A percentile compares a stretch with the other conserved stretches of the same genome.
Evolutionary conservation across 306 rosid species (phyloP).

Genomic region (Bauhinia variegata): DNA sequence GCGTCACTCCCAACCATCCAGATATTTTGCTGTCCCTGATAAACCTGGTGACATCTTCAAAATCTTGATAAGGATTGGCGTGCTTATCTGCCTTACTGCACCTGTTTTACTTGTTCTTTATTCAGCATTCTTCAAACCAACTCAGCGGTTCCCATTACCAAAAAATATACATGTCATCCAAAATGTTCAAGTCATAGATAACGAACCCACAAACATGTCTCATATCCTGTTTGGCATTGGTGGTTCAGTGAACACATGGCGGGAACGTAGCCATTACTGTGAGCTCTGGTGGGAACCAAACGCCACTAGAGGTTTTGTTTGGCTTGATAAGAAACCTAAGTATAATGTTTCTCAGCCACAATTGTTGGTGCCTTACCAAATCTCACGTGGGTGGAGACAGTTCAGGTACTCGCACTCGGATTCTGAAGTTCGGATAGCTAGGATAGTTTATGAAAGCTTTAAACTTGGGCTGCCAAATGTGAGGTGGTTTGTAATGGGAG

Average conservation of each 20-base stretch:
- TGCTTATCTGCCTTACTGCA: slow-evolving; percentile 59
- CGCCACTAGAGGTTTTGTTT: slow-evolving; percentile 68
- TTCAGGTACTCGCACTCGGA: slow-evolving; percentile 56
- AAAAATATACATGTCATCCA: slow-evolving; percentile 11
- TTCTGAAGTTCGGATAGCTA: slow-evolving; percentile 80
- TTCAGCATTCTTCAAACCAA: slow-evolving; percentile 53
- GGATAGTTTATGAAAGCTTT: slow-evolving; percentile 76
- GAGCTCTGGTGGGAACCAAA: slow-evolving; percentile 74
- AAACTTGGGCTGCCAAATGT: slow-evolving; percentile 66
- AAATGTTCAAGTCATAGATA: slow-evolving; percentile 17
- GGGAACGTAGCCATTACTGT: slow-evolving; percentile 53
- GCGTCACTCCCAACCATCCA: slow-evolving; percentile 47
- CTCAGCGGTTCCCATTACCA: slow-evolving; percentile 55
- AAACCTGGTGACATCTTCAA: slow-evolving; percentile 40
- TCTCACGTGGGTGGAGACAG: slow-evolving; percentile 61
- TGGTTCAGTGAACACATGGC: slow-evolving; percentile 71
- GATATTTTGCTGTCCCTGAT: slow-evolving; percentile 52
- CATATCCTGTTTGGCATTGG: slow-evolving; percentile 86
- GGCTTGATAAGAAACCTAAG: slow-evolving; percentile 66
- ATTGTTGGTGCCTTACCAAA: slow-evolving; percentile 49
- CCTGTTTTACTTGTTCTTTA: slow-evolving; percentile 67
- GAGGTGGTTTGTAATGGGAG: slow-evolving; percentile 99
- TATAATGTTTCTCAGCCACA: background rate
- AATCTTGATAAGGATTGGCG: slow-evolving; percentile 53
- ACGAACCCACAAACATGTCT: slow-evolving; percentile 66